phyloP scores from a whole-genome alignment of 768 basidiomycete species.

The Favolaschia claudopus region DNA sequence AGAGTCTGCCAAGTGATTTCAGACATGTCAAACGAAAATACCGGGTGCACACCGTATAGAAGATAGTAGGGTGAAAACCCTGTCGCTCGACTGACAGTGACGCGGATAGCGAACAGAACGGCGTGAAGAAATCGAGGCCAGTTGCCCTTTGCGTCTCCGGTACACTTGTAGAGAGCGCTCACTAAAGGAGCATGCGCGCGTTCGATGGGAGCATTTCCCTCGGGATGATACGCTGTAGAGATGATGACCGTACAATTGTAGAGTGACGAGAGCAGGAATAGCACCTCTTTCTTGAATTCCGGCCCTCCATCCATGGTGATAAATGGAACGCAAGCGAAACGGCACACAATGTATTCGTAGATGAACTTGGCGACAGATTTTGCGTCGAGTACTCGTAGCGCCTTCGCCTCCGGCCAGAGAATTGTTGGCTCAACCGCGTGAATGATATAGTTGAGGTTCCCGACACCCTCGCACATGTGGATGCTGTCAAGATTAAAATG shows the following conservation, averaged over 20 bases:
- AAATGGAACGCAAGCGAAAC: constrained; percentile 28
- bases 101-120: constrained; percentile 34
- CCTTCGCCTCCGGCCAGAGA: constrained; percentile 30
- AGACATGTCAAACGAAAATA: constrained; percentile 37
- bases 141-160: constrained; percentile 16
- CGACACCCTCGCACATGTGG: constrained; percentile 33
- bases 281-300: constrained; percentile 36
- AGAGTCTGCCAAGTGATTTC: constrained; percentile 37
- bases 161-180: constrained; percentile 27
- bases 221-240: constrained; percentile 35
- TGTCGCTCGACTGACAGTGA: constrained; percentile 33
- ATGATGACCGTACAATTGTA: constrained; percentile 34
- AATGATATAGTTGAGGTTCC: constrained; percentile 33
- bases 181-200: constrained; percentile 34
- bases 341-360: constrained; percentile 36
- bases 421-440: constrained; percentile 30
- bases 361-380: constrained; percentile 34
- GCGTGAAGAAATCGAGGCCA: constrained; percentile 37
- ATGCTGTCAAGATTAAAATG: constrained; percentile 36
- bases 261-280: constrained; percentile 25
- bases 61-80: constrained; percentile 41
- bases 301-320: constrained; percentile 36
- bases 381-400: constrained; percentile 11
- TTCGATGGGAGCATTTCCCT: constrained; percentile 42
- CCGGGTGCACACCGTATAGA: constrained; percentile 35